Base-by-base conservation (phyloP, 306 rosid species). In the Cicer judaicum region DNA sequence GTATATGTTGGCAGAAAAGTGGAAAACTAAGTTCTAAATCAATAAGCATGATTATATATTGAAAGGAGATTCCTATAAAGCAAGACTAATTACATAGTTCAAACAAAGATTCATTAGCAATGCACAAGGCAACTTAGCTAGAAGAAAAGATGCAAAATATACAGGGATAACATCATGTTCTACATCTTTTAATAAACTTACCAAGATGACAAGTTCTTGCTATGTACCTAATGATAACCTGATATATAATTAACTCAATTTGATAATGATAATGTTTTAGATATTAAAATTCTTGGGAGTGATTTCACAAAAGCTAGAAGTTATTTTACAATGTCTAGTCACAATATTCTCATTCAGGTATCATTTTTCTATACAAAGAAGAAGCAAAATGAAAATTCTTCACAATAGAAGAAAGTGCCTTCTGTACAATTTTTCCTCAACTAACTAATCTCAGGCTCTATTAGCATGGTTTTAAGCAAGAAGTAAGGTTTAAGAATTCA, bases 401-500 rank as follows among this genome's bases (percentile, higher is more conserved):
- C 5, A 29, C 36, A 0, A 4, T 0, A 29, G 5, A 19, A 55
- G 8, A 21, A 21, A 10, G 5, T n/a, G 1, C 44, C 73, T 38
- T 34, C 49, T 63, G 18, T 76, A 70, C 54, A 70, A 73, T 16
- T 15, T 21, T 16, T 18, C 5, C 68, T 68, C 72, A 10, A 24
- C 64, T 21, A 15, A 42, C 75, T 21, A 2, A 53, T 8, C 59
- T 15, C 15, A 62, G 9, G 24, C 44, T 70, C 50, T 49, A 15
- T 41, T 0, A 21, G 54, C 18, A n/a, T 2, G 18, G 13, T 6
- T 36, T 24, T 73, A 73, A 79, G 70, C 10, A 6, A 42, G 79
- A 79, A 76, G n/a, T 62, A 14, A 70, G 8, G 7, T 64, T 42
- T 72, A 62, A 2, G 65, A 72, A 79, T 11, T 24, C 52, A 64